These are phyloP conservation scores for Pharus latifolius DNA, from an alignment of 176 grass and related monocot species.

Conservation along the genomic window DNA sequence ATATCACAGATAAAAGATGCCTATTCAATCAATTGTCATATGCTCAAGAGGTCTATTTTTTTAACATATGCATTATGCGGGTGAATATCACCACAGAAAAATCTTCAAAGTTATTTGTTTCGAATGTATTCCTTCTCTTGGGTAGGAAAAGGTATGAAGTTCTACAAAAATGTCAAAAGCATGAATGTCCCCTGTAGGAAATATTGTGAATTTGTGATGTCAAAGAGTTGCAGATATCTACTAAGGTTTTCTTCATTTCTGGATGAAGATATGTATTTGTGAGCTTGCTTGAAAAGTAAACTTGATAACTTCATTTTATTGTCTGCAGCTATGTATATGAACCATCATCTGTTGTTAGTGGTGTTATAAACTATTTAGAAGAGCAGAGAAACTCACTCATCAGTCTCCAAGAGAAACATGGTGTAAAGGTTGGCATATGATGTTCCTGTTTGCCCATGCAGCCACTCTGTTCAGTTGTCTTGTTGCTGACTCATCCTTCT, in stretches of 20 bases:
- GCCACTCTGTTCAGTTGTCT: background rate
- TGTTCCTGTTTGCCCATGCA: constrained; percentile 1
- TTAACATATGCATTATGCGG: background rate
- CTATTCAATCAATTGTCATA: background rate
- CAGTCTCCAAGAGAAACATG: constrained; percentile 73
- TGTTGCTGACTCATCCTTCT: constrained; percentile 2
- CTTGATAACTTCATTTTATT: background rate
- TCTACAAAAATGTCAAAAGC: background rate
- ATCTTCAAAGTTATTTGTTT: background rate
- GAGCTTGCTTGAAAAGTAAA: background rate
- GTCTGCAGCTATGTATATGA: constrained; percentile 87
- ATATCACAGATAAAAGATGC: background rate
- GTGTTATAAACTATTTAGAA: constrained; percentile 78
- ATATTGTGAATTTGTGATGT: background rate
- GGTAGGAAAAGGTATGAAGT: background rate
- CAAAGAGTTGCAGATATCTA: background rate
- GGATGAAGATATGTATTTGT: background rate
- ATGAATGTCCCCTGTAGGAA: background rate
- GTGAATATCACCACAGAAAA: background rate
- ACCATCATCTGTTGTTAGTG: constrained; percentile 66
- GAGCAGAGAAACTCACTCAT: constrained; percentile 78
- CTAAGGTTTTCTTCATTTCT: background rate
- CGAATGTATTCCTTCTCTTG: background rate
- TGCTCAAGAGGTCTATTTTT: background rate
- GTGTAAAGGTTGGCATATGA: constrained; percentile 53